Base-by-base conservation (phyloP, 306 rosid species). In the Rosa chinensis region DNA sequence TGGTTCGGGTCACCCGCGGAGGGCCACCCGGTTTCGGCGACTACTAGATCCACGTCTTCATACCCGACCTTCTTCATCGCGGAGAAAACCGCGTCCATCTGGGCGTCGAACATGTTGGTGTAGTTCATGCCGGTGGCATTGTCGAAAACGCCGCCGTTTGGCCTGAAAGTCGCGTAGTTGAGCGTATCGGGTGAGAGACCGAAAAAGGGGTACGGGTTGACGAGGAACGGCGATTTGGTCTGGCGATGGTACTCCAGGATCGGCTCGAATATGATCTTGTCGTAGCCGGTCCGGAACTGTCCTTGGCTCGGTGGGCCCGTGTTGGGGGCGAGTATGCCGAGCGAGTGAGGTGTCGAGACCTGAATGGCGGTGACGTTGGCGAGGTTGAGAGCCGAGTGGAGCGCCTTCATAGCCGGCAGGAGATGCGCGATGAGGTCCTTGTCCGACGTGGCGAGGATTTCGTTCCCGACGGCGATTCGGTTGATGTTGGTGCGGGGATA, bases 21-120 rank as follows among this genome's bases (percentile, higher is more conserved):
- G 0, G 97, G 97, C 98, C 97, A 94, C 18, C 98, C 98, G 66
- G 98, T 92, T 83, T 90, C 97, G 0, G 82, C 97, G 8, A 94
- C 88, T 7, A 89, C 89, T 1, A 92, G 18, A 53, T 89, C 97
- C 68, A 94, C 93, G 74, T 92, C 97, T 6, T 79, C 92, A 49
- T 87, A 94, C 0, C 97, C 98, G 12, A 92, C 35, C 37, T 67
- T 87, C 88, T 92, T 94, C 97, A 94, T 90, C n/a, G 98, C 97
- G 32, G 97, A 82, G 81, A 77, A 89, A 53, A 94, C 90, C 59
- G 97, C 94, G 62, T 94, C 98, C 87, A 94, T 85, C 75, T 90
- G 96, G 0, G 97, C 98, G 37, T 94, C 98, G 56, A 89, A 94
- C 98, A 94, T 92, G 83, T 94, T 94, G 16, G 93, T 87, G 86